These are phyloP conservation scores for Candida ortonii DNA, from an alignment of 805 yeast species.

Conservation along the genomic window DNA sequence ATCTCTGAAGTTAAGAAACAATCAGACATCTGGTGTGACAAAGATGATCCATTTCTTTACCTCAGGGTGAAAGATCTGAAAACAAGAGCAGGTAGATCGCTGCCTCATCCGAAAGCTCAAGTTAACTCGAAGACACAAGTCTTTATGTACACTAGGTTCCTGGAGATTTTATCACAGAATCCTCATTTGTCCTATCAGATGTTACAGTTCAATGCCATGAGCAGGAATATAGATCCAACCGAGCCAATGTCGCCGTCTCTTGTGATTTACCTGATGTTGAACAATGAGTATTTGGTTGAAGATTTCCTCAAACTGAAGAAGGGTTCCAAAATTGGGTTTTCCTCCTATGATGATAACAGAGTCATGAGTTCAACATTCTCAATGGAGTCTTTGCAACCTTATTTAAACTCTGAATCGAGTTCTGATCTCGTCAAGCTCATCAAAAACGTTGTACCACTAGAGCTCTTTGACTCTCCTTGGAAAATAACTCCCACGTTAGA, in stretches of 20 bases:
- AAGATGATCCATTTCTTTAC: conserved; percentile 24
- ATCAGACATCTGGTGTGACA: conserved; percentile 28
- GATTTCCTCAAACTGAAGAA: conserved; percentile 46
- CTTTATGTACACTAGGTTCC: conserved; percentile 51
- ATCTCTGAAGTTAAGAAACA: conserved; percentile 10
- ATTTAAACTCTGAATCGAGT: neutral
- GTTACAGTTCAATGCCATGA: conserved; percentile 44
- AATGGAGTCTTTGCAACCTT: conserved; percentile 1
- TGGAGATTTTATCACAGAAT: conserved; percentile 36
- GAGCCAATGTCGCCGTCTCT: conserved; percentile 43
- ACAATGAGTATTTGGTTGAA: conserved; percentile 34
- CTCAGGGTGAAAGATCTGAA: conserved; percentile 55
- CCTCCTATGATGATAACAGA: conserved; percentile 35
- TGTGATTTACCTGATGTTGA: conserved; percentile 37
- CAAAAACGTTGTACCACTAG: conserved; percentile 11
- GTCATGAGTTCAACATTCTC: conserved; percentile 17
- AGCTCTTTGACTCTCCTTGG: conserved; percentile 40
- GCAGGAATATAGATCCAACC: conserved; percentile 48
- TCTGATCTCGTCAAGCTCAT: conserved; percentile 9
- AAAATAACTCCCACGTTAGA: conserved; percentile 51
- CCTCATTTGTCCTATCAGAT: conserved; percentile 37
- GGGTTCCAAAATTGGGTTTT: conserved; percentile 44
- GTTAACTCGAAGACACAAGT: conserved; percentile 57
- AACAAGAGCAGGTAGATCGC: conserved; percentile 44
- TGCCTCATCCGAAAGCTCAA: conserved; percentile 55